phyloP scores from a whole-genome alignment of 2,329 filamentous ascomycete species.

The Stenocarpella maydis region DNA sequence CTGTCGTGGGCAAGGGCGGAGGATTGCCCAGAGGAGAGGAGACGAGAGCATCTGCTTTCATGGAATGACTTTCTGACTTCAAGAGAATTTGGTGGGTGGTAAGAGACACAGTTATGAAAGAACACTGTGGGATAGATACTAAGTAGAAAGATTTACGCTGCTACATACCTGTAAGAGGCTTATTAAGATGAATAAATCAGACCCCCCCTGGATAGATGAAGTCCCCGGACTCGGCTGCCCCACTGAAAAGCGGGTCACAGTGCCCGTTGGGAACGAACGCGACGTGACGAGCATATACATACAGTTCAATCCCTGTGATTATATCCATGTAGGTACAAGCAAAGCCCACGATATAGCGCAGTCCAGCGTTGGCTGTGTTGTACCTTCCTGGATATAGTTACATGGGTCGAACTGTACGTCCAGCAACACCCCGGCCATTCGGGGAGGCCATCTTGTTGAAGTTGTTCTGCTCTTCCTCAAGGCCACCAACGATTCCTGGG shows the following conservation, averaged over 20 bases:
- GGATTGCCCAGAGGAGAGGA: not conserved
- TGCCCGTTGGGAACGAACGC: constrained; percentile 21
- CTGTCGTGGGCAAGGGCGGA: not conserved
- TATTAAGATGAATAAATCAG: constrained; percentile 21
- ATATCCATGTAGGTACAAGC: too few species aligned
- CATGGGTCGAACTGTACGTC: too few species aligned
- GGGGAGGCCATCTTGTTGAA: not conserved
- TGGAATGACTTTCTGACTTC: too few species aligned
- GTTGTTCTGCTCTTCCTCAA: not conserved
- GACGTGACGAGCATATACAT: not conserved
- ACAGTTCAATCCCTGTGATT: too few species aligned
- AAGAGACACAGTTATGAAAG: not conserved
- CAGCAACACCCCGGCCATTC: not conserved
- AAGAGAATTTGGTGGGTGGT: not conserved
- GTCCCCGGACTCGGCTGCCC: constrained; percentile 14
- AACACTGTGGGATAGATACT: too few species aligned
- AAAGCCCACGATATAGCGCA: too few species aligned
- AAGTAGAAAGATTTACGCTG: not conserved
- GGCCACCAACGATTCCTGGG: not conserved
- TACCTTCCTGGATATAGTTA: too few species aligned
- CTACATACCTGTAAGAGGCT: too few species aligned
- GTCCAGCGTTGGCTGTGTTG: too few species aligned
- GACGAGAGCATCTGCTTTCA: not conserved
- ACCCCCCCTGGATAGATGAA: not conserved
- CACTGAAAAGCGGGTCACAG: constrained; percentile 8